Base-by-base conservation (phyloP, 257 asterid genomes). In the Salvia hispanica region DNA sequence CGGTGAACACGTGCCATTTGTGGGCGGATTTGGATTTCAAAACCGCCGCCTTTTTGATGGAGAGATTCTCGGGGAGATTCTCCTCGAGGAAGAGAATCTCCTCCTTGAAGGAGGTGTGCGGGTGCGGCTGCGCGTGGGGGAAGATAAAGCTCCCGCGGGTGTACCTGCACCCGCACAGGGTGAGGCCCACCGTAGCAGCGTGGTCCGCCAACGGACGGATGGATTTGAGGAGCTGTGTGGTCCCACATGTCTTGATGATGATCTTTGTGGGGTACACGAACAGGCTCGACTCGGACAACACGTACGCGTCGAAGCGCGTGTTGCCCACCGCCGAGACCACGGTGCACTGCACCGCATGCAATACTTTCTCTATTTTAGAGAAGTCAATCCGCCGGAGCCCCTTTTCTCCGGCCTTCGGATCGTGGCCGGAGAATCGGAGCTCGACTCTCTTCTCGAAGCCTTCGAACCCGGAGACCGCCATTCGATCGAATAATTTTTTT, bases 191-290 rank as follows among this genome's bases (percentile, higher is more conserved):
- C 5, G 76, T 45, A 0, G 33, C 34, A 0, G 88, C 95, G 36
- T 76, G 81, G 15, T 74, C 83, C 63, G 82, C 72, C 80, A 94
- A 44, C 1, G 83, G 97, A 3, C 74, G 86, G 66, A 94, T 78
- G 4, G 97, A 88, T 76, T 85, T 84, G 74, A 94, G 85, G 12
- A 94, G 66, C 78, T 86, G 96, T 2, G 87, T 93, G 42, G 97
- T 93, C 81, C 99, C 99, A 78, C 99, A 93, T 1, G 99, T 93
- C 82, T 93, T 93, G 88, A 93, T 88, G 64, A 93, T 86, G 72
- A 93, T 83, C 62, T 88, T 90, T 2, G 86, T 80, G 0, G 96
- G 95, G 84, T 93, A 93, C 6, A 93, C 97, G 36, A 90, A 90
- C 1, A 93, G 81, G 67, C 97, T 90, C 0, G 97, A 93, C 60